Percentiles rank a stretch among this genome's conserved stretches.
Conservation (phyloP, 257 asterid genomes). For the Gentiana dahurica region DNA sequence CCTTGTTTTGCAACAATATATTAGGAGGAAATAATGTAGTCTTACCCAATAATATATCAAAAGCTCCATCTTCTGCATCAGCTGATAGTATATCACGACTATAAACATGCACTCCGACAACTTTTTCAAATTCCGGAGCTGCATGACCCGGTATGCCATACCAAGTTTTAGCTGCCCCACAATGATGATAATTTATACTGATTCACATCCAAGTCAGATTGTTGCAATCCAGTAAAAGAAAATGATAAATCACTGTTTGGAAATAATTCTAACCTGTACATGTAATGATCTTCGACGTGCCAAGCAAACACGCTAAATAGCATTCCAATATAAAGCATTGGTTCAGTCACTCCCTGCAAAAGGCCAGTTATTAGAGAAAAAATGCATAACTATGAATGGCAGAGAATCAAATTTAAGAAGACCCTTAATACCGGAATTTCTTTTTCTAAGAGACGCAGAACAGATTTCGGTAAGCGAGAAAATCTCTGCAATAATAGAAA, state of each 20-base stretch:
- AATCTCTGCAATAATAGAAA: constrained; percentile 15
- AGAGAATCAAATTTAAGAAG: not conserved
- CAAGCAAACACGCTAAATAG: constrained; percentile 45
- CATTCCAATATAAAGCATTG: constrained; percentile 40
- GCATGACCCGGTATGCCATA: constrained; percentile 36
- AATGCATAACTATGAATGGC: not conserved
- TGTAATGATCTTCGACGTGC: constrained; percentile 45
- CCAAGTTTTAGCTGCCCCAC: constrained; percentile 48
- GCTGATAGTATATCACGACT: constrained; percentile 15
- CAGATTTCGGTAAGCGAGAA: constrained; percentile 15
- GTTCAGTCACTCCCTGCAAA: constrained; percentile 36
- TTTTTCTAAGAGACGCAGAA: constrained; percentile 25
- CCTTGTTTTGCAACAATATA: constrained; percentile 19
- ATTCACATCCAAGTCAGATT: no score
- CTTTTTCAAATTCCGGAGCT: constrained; percentile 23
- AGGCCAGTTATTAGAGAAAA: not conserved
- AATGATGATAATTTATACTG: constrained; percentile 41
- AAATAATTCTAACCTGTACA: constrained; percentile 21
- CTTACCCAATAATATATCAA: constrained; percentile 21
- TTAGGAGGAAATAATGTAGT: constrained; percentile 35
- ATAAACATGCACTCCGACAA: constrained; percentile 13
- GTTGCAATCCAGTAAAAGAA: no score
- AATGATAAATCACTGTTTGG: no score
- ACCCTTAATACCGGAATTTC: constrained; percentile 23
- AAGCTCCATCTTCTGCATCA: constrained; percentile 24